These are phyloP conservation scores for Rhododendron kiyosumense DNA, from an alignment of 148 eudicot genomes.

Conservation along the genomic window DNA sequence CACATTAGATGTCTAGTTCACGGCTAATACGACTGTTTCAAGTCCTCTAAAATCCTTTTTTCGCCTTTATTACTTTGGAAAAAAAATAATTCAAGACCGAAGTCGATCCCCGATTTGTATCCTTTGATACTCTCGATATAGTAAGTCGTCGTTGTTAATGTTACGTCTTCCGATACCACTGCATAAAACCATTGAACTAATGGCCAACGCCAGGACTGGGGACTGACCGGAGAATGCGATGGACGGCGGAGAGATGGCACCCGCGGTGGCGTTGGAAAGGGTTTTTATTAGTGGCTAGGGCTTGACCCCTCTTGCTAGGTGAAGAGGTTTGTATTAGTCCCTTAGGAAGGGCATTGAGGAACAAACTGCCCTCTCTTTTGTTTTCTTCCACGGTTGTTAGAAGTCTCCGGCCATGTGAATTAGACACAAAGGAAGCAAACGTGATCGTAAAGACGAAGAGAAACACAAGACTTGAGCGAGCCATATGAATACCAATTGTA, in stretches of 20 bases:
- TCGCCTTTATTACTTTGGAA: background rate
- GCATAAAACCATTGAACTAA: background rate
- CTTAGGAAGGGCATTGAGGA: slow-evolving; percentile 28
- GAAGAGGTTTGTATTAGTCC: slow-evolving; percentile 20
- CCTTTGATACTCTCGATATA: background rate
- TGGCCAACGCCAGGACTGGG: slow-evolving; percentile 56
- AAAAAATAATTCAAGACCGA: background rate
- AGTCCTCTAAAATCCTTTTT: background rate
- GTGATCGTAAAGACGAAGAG: background rate
- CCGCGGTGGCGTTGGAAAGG: slow-evolving; percentile 13
- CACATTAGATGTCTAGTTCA: background rate
- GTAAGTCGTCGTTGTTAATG: background rate
- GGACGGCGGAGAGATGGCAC: slow-evolving; percentile 25
- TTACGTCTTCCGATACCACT: background rate
- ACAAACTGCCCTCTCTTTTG: slow-evolving; percentile 3
- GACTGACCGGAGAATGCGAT: slow-evolving; percentile 36
- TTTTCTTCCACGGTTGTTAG: background rate
- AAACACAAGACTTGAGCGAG: slow-evolving; percentile 10
- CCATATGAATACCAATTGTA: slow-evolving; percentile 4
- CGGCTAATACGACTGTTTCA: background rate
- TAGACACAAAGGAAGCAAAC: slow-evolving; percentile 5
- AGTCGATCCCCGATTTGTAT: background rate
- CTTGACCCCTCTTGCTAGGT: slow-evolving; percentile 29
- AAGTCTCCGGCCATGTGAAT: slow-evolving; percentile 19
- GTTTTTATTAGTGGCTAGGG: slow-evolving; percentile 11